These are phyloP conservation scores for Fusarium neocosmosporiellum DNA, from an alignment of 2,329 filamentous ascomycete genomes.

Conservation along the genomic window DNA sequence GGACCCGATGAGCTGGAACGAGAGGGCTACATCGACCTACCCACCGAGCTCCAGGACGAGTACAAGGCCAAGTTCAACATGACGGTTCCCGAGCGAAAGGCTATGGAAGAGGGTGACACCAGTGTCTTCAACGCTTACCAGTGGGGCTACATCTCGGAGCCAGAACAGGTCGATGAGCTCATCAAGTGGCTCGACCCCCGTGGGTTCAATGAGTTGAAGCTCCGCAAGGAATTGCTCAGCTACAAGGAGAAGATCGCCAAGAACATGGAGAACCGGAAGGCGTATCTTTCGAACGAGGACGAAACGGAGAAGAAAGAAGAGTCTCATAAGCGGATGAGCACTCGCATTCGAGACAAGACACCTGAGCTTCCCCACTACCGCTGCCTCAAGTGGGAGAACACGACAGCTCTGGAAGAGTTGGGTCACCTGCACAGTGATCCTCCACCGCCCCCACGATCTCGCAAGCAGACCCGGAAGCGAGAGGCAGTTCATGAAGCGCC, in stretches of 20 bases:
- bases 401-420: conserved; percentile 66
- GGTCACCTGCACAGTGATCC: conserved; percentile 68
- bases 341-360: conserved; percentile 58
- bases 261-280: conserved; percentile 83
- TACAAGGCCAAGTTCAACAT: conserved; percentile 83
- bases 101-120: conserved; percentile 84
- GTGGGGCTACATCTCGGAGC: conserved; percentile 92
- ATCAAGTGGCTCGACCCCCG: conserved; percentile 90
- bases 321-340: conserved; percentile 57
- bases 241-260: conserved; percentile 81
- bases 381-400: conserved; percentile 67
- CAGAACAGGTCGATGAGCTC: conserved; percentile 80
- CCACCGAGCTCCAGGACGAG: conserved; percentile 75
- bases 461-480: conserved; percentile 65
- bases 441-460: conserved; percentile 61
- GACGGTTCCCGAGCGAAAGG: conserved; percentile 87
- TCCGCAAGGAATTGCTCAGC: conserved; percentile 85
- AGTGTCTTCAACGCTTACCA: conserved; percentile 80
- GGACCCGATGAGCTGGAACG: conserved; percentile 91
- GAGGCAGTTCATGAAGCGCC: conserved; percentile 52
- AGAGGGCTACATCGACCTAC: conserved; percentile 85
- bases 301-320: conserved; percentile 54
- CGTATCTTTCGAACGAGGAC: conserved; percentile 66
- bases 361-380: conserved; percentile 60
- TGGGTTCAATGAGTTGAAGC: conserved; percentile 85